Evolutionary conservation across 2,329 filamentous ascomycete species (phyloP), one percentile per base, ranked within the genome.

Genomic region (Aureobasidium sp.): DNA sequence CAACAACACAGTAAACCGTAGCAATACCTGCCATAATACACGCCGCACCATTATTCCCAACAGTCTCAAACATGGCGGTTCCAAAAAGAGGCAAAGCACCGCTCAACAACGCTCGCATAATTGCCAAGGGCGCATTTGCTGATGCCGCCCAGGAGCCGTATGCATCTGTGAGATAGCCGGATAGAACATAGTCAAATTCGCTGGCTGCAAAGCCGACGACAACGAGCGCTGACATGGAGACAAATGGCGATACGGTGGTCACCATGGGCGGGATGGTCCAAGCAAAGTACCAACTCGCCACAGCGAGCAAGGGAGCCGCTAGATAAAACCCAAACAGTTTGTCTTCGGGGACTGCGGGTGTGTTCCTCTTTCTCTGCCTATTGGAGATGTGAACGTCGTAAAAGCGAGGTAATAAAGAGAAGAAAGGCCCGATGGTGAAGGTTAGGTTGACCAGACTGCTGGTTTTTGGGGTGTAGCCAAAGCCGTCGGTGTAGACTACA

Each of bases 201-300:
- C 79, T 80, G 27, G 77, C 66, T 0, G 77, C 77, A 67, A 78
- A 82, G 0, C 80, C 80, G 9, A 81, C 72, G 3, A 77, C 68
- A 11, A 48, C 12, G 1, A 48, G 15, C 29, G 45, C 45, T 3
- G 39, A 11, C 39, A 42, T 42, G 2, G 39, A 42, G 6, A 42
- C 39, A 11, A 42, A 42, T 1, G 39, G 39, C 11, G 39, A 42
- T n/a, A 42, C n/a, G 4, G n/a, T 42, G 6, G 6, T 42, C 17
- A 42, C 39, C 2, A 17, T 17, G 39, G 39, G 17, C 3, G 39
- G 39, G 9, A 42, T 20, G 9, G 39, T 42, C 39, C 39, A 42
- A 20, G 39, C 39, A 42, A 42, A 42, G 12, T 45, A 45, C 42
- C 42, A 45, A 27, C 22, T 27, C 7, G 22, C 42, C 7, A 27